A percentile compares a stretch with the other conserved stretches of the same genome.
phyloP scores from a whole-genome alignment of 352 stramenopile genomes.

The Sclerospora graminicola region DNA sequence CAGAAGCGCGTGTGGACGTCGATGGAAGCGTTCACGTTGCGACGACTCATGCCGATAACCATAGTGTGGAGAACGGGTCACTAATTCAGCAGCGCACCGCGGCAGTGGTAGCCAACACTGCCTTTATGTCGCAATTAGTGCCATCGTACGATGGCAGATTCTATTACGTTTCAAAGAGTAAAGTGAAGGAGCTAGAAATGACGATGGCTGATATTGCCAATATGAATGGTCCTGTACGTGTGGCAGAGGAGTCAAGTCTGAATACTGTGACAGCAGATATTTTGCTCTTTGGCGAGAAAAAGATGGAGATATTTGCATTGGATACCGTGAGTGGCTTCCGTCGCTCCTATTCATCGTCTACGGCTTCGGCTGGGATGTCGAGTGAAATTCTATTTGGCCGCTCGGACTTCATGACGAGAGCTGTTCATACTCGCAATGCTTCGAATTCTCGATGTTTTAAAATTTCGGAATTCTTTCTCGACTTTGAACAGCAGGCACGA shows the following conservation, averaged over 20 bases:
- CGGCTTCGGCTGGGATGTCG: constrained; percentile 4
- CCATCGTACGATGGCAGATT: constrained; percentile 69
- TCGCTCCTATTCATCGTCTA: constrained; percentile 29
- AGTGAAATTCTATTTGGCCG: constrained; percentile 57
- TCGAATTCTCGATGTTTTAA: constrained; percentile 61
- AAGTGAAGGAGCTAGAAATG: constrained; percentile 62
- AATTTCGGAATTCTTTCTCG: constrained; percentile 77
- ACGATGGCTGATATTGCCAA: constrained; percentile 71
- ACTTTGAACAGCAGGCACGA: constrained; percentile 46
- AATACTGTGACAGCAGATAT: constrained; percentile 33
- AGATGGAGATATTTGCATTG: constrained; percentile 58
- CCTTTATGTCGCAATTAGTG: constrained; percentile 48
- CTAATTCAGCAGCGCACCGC: constrained; percentile 24
- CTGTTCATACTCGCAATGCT: constrained; percentile 48
- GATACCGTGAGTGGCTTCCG: constrained; percentile 52
- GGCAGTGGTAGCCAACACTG: constrained; percentile 18
- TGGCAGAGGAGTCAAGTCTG: constrained; percentile 10
- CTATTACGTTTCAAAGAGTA: constrained; percentile 55
- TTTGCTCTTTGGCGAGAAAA: constrained; percentile 70
- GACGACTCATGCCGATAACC: not conserved
- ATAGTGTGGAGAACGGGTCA: constrained; percentile 14
- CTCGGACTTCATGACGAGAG: constrained; percentile 60
- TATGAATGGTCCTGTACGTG: constrained; percentile 54
- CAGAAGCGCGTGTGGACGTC: constrained; percentile 12
- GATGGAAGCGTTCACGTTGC: constrained; percentile 19